These are phyloP conservation scores for Seiridium cupressi DNA, from an alignment of 2,329 filamentous ascomycete species.

Conservation along the genomic window DNA sequence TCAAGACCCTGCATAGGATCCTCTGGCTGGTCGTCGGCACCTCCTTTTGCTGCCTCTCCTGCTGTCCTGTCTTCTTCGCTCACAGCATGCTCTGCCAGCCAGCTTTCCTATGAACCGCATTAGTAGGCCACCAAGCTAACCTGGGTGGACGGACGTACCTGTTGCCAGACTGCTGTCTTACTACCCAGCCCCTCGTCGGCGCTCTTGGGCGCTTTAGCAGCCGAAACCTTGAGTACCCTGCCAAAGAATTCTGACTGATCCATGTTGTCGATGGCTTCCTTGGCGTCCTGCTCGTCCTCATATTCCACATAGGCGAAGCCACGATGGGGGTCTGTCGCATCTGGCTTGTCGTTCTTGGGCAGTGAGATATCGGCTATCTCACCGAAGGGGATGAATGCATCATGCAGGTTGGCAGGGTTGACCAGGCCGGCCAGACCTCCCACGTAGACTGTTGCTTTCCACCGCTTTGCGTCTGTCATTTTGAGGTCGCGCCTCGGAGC, in stretches of 20 bases:
- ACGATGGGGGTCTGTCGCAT: slow-evolving; percentile 69
- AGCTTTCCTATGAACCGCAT: slow-evolving; percentile 70
- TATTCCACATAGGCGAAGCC: slow-evolving; percentile 98
- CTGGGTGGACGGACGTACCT: slow-evolving; percentile 57
- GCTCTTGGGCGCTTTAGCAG: slow-evolving; percentile 89
- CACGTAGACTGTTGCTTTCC: slow-evolving; percentile 91
- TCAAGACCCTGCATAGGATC: slow-evolving; percentile 97
- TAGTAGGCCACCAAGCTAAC: slow-evolving; percentile 12
- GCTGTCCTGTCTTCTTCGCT: slow-evolving; percentile 73
- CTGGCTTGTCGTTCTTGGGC: slow-evolving; percentile 82
- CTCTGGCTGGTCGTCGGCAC: slow-evolving; percentile 56
- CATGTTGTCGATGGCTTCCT: slow-evolving; percentile 98
- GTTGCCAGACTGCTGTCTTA: slow-evolving; percentile 94
- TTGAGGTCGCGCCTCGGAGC: not conserved
- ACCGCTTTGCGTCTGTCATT: slow-evolving; percentile 80
- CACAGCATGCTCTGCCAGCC: slow-evolving; percentile 84
- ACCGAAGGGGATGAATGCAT: slow-evolving; percentile 95
- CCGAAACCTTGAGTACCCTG: slow-evolving; percentile 84
- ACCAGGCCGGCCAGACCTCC: slow-evolving; percentile 82
- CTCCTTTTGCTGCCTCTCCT: slow-evolving; percentile 49
- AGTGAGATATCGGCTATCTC: slow-evolving; percentile 90
- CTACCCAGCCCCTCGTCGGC: slow-evolving; percentile 84
- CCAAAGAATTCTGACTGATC: slow-evolving; percentile 95
- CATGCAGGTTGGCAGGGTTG: slow-evolving; percentile 72
- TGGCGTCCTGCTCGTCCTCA: slow-evolving; percentile 79